Conservation (phyloP, 2,329 filamentous ascomycete genomes). For the Teratosphaeria zuluensis region DNA sequence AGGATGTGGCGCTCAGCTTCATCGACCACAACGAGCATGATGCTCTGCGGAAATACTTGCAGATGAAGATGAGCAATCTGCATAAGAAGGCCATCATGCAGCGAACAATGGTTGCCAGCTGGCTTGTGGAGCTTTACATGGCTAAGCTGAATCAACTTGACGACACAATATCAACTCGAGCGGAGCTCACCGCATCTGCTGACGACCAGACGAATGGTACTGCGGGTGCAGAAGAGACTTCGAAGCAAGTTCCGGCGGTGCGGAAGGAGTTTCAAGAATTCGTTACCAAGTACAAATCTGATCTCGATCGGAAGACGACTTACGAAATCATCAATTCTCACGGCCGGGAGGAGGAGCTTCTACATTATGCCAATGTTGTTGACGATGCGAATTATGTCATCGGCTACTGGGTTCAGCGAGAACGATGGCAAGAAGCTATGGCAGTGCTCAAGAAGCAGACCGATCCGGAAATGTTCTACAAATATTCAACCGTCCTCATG, state of each 20-base stretch:
- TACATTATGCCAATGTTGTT: constrained; percentile 80
- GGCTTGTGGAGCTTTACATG: constrained; percentile 96
- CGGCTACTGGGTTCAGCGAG: constrained; percentile 93
- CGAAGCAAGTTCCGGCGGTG: constrained; percentile 60
- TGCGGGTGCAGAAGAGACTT: constrained; percentile 46
- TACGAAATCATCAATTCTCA: constrained; percentile 97
- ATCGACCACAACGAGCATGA: constrained; percentile 87
- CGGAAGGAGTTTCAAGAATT: constrained; percentile 82
- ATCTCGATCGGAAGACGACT: constrained; percentile 81
- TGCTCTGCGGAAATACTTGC: constrained; percentile 78
- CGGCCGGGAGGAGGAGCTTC: constrained; percentile 81
- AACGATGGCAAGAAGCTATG: constrained; percentile 81
- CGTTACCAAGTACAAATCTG: constrained; percentile 69
- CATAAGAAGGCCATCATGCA: constrained; percentile 87
- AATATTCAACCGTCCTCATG: constrained; percentile 95
- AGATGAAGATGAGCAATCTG: constrained; percentile 70
- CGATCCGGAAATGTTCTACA: constrained; percentile 87
- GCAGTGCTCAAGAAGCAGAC: constrained; percentile 87
- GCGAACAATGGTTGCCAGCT: constrained; percentile 85
- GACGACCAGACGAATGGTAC: constrained; percentile 1
- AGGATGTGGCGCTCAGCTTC: constrained; percentile 84
- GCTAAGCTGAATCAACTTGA: constrained; percentile 90
- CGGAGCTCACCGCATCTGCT: constrained; percentile 55
- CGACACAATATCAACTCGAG: constrained; percentile 83
- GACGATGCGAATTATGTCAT: constrained; percentile 93